Evolutionary conservation across 2,329 filamentous ascomycete species (phyloP).

Genomic region (Daldinia sp.): DNA sequence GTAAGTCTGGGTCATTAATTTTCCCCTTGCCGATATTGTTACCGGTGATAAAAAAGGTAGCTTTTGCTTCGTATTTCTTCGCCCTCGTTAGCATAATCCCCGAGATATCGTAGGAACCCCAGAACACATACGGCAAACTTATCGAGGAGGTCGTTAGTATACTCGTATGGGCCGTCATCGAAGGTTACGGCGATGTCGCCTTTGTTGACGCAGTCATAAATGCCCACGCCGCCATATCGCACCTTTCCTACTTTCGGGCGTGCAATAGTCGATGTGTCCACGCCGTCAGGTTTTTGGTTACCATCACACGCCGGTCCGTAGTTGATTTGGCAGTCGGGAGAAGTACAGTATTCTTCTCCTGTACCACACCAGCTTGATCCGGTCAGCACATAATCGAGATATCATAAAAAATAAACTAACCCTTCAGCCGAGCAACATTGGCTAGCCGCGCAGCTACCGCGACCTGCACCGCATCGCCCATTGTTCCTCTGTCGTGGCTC

Average conservation of each 20-base stretch:
- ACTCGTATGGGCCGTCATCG: slow-evolving; percentile 69
- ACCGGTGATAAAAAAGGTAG: slow-evolving; percentile 69
- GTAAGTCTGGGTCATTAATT: slow-evolving; percentile 55
- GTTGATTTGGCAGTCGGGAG: slow-evolving; percentile 49
- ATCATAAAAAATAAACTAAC: slow-evolving; percentile 29
- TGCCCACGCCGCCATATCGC: slow-evolving; percentile 56
- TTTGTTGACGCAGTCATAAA: slow-evolving; percentile 58
- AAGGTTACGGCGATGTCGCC: slow-evolving; percentile 69
- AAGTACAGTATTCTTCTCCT: slow-evolving; percentile 41
- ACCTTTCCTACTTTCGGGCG: slow-evolving; percentile 57
- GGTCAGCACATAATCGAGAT: slow-evolving; percentile 27
- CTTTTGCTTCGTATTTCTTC: slow-evolving; percentile 62
- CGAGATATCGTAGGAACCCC: not conserved
- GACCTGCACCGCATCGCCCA: slow-evolving; percentile 39
- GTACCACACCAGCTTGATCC: slow-evolving; percentile 42
- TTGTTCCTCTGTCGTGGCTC: slow-evolving; percentile 40
- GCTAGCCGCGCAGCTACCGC: slow-evolving; percentile 41
- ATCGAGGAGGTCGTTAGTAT: slow-evolving; percentile 66
- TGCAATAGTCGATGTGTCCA: slow-evolving; percentile 54
- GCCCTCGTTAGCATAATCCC: slow-evolving; percentile 43
- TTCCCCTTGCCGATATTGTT: slow-evolving; percentile 61
- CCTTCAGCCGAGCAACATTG: slow-evolving; percentile 47
- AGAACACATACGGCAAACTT: slow-evolving; percentile 47
- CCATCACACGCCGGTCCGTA: slow-evolving; percentile 59
- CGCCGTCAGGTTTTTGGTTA: slow-evolving; percentile 54